These are phyloP conservation scores for Oenanthe sinensis DNA, from an alignment of 129 eudicot genomes.

Conservation along the genomic window DNA sequence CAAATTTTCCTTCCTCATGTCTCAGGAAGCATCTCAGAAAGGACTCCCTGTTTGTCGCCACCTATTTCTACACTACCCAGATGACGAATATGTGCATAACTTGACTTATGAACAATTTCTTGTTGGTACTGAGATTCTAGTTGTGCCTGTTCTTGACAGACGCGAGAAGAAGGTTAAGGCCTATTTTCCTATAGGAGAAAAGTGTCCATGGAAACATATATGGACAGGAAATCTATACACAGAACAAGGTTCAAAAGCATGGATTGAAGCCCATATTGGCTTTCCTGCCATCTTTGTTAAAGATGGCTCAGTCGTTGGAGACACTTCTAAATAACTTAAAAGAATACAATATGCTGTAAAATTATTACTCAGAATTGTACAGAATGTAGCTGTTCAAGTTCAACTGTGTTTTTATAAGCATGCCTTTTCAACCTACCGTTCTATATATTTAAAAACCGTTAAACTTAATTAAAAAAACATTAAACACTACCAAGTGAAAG, in stretches of 20 bases:
- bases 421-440: not conserved
- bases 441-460: not conserved
- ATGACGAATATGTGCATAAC: slow-evolving; percentile 67
- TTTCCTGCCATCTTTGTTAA: slow-evolving; percentile 88
- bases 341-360: slow-evolving; percentile 44
- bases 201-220: slow-evolving; percentile 68
- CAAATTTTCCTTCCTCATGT: slow-evolving; percentile 1
- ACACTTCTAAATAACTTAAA: slow-evolving; percentile 50
- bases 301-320: slow-evolving; percentile 64
- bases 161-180: slow-evolving; percentile 63
- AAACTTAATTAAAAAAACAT: not conserved
- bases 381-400: not conserved
- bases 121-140: slow-evolving; percentile 85
- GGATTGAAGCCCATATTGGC: slow-evolving; percentile 71
- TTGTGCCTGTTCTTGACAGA: slow-evolving; percentile 89
- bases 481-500: not conserved
- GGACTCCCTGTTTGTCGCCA: slow-evolving; percentile 97
- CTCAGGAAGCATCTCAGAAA: slow-evolving; percentile 81
- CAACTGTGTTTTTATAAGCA: not conserved
- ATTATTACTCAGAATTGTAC: not conserved
- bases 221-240: slow-evolving; percentile 73
- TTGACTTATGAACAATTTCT: slow-evolving; percentile 82
- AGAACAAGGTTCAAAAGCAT: slow-evolving; percentile 55
- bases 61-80: slow-evolving; percentile 89
- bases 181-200: slow-evolving; percentile 83